These are phyloP conservation scores for Penicillium nucicola DNA, from an alignment of 495 filamentous ascomycete species.

Conservation along the genomic window DNA sequence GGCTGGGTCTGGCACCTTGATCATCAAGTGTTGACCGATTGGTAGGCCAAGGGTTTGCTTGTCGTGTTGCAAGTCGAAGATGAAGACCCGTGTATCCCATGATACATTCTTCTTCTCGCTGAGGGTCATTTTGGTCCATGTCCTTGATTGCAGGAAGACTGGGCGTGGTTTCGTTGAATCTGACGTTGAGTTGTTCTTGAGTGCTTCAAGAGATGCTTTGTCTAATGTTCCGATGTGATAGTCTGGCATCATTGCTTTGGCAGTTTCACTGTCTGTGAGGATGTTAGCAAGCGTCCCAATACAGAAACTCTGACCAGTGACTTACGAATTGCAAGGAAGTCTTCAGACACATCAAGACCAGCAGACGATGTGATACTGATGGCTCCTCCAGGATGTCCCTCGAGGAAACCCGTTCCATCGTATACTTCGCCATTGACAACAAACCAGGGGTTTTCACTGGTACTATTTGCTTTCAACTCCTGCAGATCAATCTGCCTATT, in stretches of 20 bases:
- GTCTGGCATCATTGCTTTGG: slow-evolving; percentile 84
- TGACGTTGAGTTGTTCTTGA: slow-evolving; percentile 36
- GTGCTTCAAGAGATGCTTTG: slow-evolving; percentile 49
- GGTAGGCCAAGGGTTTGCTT: slow-evolving; percentile 75
- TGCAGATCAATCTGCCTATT: slow-evolving; percentile 62
- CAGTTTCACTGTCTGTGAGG: slow-evolving; percentile 76
- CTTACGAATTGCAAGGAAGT: slow-evolving; percentile 94
- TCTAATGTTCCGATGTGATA: slow-evolving; percentile 85
- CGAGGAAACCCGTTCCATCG: slow-evolving; percentile 78
- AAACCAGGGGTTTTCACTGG: slow-evolving; percentile 77
- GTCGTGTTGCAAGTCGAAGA: slow-evolving; percentile 72
- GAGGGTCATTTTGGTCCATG: slow-evolving; percentile 70
- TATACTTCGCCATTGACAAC: slow-evolving; percentile 91
- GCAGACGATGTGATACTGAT: slow-evolving; percentile 83
- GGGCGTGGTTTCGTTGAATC: slow-evolving; percentile 40
- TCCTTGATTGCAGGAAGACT: slow-evolving; percentile 66
- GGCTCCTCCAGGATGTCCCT: slow-evolving; percentile 86
- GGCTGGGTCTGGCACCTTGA: slow-evolving; percentile 68
- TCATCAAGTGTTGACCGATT: slow-evolving; percentile 85
- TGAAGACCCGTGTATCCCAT: slow-evolving; percentile 80
- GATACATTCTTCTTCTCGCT: slow-evolving; percentile 64
- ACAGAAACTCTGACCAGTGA: background rate
- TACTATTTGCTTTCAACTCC: slow-evolving; percentile 69
- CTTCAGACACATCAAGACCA: slow-evolving; percentile 82
- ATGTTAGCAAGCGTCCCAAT: slow-evolving; percentile 4